These are phyloP conservation scores for Tricholoma matsutake DNA, from an alignment of 768 basidiomycete species.

Conservation along the genomic window DNA sequence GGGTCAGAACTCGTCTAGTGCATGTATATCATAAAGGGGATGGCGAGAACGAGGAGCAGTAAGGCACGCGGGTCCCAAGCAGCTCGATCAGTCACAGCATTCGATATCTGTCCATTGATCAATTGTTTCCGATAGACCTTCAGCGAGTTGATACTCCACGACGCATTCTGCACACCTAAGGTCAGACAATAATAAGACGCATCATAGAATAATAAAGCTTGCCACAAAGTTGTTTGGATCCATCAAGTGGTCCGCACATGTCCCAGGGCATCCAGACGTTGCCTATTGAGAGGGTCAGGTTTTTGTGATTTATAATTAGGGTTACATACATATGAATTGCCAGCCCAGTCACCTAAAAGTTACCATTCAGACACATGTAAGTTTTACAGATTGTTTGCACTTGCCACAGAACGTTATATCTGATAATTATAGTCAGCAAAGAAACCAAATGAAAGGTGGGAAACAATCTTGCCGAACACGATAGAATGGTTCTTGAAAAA, in stretches of 20 bases:
- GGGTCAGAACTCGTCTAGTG: not conserved
- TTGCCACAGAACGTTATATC: slow-evolving; percentile 83
- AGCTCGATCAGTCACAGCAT: not conserved
- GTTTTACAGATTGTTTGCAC: slow-evolving; percentile 13
- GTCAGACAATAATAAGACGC: not conserved
- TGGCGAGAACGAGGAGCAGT: not conserved
- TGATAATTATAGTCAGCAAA: slow-evolving; percentile 23
- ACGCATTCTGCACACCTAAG: slow-evolving; percentile 54
- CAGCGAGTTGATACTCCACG: slow-evolving; percentile 77
- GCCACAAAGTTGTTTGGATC: slow-evolving; percentile 73
- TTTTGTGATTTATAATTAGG: not conserved
- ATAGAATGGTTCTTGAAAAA: slow-evolving; percentile 72
- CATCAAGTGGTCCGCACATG: slow-evolving; percentile 59
- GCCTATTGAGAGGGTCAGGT: slow-evolving; percentile 19
- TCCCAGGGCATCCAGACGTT: slow-evolving; percentile 71
- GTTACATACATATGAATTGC: slow-evolving; percentile 56
- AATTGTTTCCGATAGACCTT: slow-evolving; percentile 68
- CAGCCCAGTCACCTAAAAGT: slow-evolving; percentile 73
- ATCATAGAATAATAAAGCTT: slow-evolving; percentile 23
- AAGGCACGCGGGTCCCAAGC: not conserved
- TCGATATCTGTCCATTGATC: slow-evolving; percentile 36
- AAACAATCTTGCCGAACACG: slow-evolving; percentile 57
- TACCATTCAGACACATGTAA: not conserved
- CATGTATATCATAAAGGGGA: not conserved
- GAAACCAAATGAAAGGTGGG: slow-evolving; percentile 21